A percentile compares a stretch with the other conserved stretches of the same genome.
These are phyloP conservation scores for Ogataea nitratoaversa DNA, from an alignment of 805 yeast species.

Conservation along the genomic window DNA sequence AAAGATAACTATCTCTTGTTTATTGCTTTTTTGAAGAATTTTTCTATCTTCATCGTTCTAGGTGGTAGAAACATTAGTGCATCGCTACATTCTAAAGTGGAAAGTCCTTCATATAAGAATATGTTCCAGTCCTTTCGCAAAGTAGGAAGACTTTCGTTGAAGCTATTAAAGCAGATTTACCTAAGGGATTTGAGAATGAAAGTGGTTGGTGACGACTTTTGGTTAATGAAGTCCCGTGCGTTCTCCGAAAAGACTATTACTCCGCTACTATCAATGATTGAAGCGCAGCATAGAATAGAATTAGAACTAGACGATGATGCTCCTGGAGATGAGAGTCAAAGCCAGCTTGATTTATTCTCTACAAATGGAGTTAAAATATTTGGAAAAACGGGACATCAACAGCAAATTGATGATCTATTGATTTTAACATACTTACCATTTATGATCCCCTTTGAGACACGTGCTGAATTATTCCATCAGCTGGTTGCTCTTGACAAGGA, in stretches of 20 bases:
- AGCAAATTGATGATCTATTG: slow-evolving; percentile 37
- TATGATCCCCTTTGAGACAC: slow-evolving; percentile 66
- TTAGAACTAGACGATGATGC: slow-evolving; percentile 6
- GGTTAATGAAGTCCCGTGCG: slow-evolving; percentile 38
- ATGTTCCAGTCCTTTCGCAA: slow-evolving; percentile 13
- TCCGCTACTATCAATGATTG: slow-evolving; percentile 19
- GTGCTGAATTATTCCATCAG: slow-evolving; percentile 70
- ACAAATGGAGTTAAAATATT: slow-evolving; percentile 9
- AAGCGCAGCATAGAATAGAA: slow-evolving; percentile 11
- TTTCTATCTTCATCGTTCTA: slow-evolving; percentile 39
- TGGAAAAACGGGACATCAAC: slow-evolving; percentile 14
- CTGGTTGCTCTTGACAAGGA: slow-evolving; percentile 52
- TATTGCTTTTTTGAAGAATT: slow-evolving; percentile 43
- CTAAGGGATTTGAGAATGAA: slow-evolving; percentile 59
- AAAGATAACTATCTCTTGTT: slow-evolving; percentile 37
- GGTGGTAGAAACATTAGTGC: slow-evolving; percentile 15
- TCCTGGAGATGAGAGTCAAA: neutral
- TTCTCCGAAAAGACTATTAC: slow-evolving; percentile 16
- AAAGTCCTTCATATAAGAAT: slow-evolving; percentile 5
- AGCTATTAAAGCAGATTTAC: slow-evolving; percentile 60
- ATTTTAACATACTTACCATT: slow-evolving; percentile 68
- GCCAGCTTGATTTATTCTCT: slow-evolving; percentile 10
- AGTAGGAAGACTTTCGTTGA: slow-evolving; percentile 36
- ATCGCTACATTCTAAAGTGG: slow-evolving; percentile 5
- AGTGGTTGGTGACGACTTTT: slow-evolving; percentile 47